Base-by-base conservation (phyloP, 768 basidiomycete species). In the Phallus indusiatus region DNA sequence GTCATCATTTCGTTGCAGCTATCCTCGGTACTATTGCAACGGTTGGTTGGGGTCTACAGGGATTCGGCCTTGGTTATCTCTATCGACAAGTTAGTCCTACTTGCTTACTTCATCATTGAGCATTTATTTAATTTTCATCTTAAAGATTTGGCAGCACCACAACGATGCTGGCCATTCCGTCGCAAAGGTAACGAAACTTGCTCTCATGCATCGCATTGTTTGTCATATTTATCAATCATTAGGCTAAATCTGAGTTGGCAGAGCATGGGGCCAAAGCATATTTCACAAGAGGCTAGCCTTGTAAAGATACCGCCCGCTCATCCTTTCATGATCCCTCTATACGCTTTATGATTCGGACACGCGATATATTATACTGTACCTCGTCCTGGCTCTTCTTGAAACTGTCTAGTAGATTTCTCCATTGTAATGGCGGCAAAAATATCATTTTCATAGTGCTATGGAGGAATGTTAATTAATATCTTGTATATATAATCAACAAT, bases 11-110 rank as follows among this genome's bases (percentile, higher is more conserved):
- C 75, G 84, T 81, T 34, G 87, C 94, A 18, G 96, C 83, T 56
- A 77, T 95, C 56, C 78, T 98, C 56, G 85, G 91, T 51, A 76
- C 84, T 16, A 71, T 98, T 49, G 80, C 94, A 10, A 90, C 90
- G 10, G 78, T 84, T 24, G 94, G 92, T 37, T 99, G 95, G 95
- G 77, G 78, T 5, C 59, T 94, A 22, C 93, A 99, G 72, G 89
- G 89, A 20, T 65, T 85, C 52, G 92, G 90, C n/a, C 81, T 84
- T 68, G 85, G 81, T 12, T 86, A 79, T 63, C 92, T 88, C 69
- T 93, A 86, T 71, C 82, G 85, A 24, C 80, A 86, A 79, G 90
- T 87, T 60, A 56, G 76, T 42, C n/a, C 34, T 37, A 60, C 36
- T 59, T 35, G 50, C 53, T 53, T 47, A 55, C 59, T 56, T 56